A percentile compares a stretch with the other conserved stretches of the same genome.
These are phyloP conservation scores for Neonectria hederae DNA, from an alignment of 2,329 filamentous ascomycete genomes.

Conservation along the genomic window DNA sequence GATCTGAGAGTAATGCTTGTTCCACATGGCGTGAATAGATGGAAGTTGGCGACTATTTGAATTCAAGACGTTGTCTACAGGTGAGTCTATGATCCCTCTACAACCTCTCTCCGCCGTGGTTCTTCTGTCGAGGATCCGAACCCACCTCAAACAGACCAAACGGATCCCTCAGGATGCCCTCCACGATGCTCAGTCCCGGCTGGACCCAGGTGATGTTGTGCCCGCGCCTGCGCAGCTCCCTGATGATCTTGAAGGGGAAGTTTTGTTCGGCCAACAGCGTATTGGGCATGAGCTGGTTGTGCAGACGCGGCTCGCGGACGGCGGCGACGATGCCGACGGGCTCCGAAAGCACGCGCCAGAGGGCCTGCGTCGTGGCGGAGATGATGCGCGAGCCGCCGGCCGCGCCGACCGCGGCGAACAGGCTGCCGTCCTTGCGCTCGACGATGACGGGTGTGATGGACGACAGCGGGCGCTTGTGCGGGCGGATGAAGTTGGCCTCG, in stretches of 20 bases:
- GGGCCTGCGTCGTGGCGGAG: conserved; percentile 77
- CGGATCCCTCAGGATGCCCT: conserved; percentile 62
- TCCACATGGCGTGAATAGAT: not conserved
- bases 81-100: conserved; percentile 37
- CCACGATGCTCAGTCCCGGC: conserved; percentile 72
- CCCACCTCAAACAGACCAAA: conserved; percentile 82
- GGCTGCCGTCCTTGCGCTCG: conserved; percentile 67
- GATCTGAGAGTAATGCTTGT: not conserved
- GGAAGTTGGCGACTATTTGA: not conserved
- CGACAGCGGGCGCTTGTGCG: conserved; percentile 83
- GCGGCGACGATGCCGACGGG: conserved; percentile 70
- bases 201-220: conserved; percentile 78
- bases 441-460: conserved; percentile 84
- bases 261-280: conserved; percentile 71
- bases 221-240: conserved; percentile 69
- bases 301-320: conserved; percentile 73
- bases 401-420: conserved; percentile 77
- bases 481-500: conserved; percentile 81
- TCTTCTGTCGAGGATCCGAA: conserved; percentile 77
- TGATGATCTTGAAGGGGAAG: conserved; percentile 72
- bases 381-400: conserved; percentile 88
- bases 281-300: conserved; percentile 85
- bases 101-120: conserved; percentile 70
- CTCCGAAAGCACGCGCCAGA: conserved; percentile 71
- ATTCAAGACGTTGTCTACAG: not conserved